Base-by-base conservation (phyloP, 192 early-diverging fungal genomes). In the Irineochytrium annulatum region DNA sequence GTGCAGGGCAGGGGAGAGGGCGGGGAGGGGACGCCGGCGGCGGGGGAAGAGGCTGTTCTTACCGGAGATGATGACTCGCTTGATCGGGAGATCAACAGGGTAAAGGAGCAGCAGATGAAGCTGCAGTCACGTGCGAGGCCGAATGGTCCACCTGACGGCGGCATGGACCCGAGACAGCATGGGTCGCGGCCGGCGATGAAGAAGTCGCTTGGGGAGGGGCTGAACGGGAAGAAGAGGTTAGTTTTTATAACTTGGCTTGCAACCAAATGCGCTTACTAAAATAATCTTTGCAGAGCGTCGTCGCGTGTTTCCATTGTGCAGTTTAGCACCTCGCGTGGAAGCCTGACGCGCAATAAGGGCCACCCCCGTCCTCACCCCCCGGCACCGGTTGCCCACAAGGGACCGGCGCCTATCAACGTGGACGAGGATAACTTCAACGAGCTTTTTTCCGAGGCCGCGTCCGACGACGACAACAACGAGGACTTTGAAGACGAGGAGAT, bases 401-500 rank as follows among this genome's bases (percentile, higher is more conserved):
- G n/a, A 41, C 37, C 8, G 37, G 11, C 8, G 37, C 37, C 8
- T n/a, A 41, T 41, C n/a, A 8, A 41, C 37, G 37, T 41, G 11
- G 37, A 41, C 37, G 37, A 41, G 11, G 37, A 41, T n/a, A n/a
- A 41, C 37, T 41, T 41, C 37, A 8, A 41, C 11, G 37, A 41
- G 37, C 37, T 41, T n/a, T 41, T 13, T n/a, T 41, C 37, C 11
- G 37, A 13, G 37, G 37, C 37, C n/a, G n/a, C 37, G n/a, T 8
- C 8, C 11, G 37, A 41, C 8, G 37, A 41, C 37, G 37, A 41
- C 37, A 41, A 41, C n/a, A n/a, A 41, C 37, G 37, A 41, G 37
- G n/a, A n/a, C n/a, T 41, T 41, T 41, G 37, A 41, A 41, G 37
- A 41, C 37, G 37, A 41, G n/a, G 37, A 41, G 37, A n/a, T 41